Base-by-base conservation (phyloP, 176 grass and related monocot genomes). In the Eremochloa ophiuroides region DNA sequence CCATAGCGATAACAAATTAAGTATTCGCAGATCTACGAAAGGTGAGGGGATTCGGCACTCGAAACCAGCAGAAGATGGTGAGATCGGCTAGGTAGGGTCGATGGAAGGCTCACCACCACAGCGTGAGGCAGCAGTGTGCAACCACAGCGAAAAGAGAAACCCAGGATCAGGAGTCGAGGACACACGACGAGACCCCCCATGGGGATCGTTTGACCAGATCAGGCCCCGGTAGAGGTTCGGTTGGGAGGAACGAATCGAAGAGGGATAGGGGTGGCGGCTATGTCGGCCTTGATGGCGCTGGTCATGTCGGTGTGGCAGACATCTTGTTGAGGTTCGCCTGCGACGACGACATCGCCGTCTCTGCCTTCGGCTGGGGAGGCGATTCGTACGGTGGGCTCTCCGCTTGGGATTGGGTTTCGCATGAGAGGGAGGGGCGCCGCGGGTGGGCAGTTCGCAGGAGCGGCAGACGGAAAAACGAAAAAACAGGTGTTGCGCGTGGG, bases 61-160 rank as follows among this genome's bases (percentile, higher is more conserved):
- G 6, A 55, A 72, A 74, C 10, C n/a, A 9, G 55, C 55, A 59
- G 10, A 59, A 12, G 55, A 59, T n/a, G 55, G 0, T 55, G 10
- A 59, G 55, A 59, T 59, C 53, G 16, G 53, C 8, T 23, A 9
- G 22, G 8, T 11, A 69, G 83, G 70, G 60, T 28, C 68, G 71
- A 77, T 22, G 68, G 71, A 77, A 8, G 73, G 79, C 89, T 88
- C 84, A 97, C 94, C 94, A 97, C 87, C 92, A 97, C 25, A 94
- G 83, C 85, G 94, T 77, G 28, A 97, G 34, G 80, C 94, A 97
- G 87, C 94, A 97, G 83, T 62, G 92, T 97, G 92, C 92, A 92
- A 38, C 77, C 73, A 61, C 2, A 55, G 22, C 55, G 55, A 59
- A 10, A 61, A 20, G 22, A 10, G 51, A 59, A 66, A 1, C 0